Evolutionary conservation across 2,329 filamentous ascomycete genomes (phyloP).

Genomic region (Talaromyces sp.): DNA sequence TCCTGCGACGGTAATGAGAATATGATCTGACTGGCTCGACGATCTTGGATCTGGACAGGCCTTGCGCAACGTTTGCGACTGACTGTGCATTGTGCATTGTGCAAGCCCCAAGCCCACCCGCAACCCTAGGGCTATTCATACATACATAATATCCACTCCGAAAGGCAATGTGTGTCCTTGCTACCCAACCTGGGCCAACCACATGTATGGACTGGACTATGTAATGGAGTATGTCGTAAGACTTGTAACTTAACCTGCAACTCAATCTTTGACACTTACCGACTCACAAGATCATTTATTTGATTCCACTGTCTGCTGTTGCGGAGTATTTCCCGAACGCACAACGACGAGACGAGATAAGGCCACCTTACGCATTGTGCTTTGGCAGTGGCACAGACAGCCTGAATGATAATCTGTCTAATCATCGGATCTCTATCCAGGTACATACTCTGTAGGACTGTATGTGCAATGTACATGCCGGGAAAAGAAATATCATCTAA

Average conservation of each 20-base stretch:
- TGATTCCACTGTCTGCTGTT: background rate
- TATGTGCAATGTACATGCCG: background rate
- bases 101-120: background rate
- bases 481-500: background rate
- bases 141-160: background rate
- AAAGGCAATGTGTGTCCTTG: background rate
- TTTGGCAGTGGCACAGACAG: constrained; percentile 5
- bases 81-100: constrained; percentile 1
- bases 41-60: constrained; percentile 1
- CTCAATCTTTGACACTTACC: background rate
- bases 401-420: background rate
- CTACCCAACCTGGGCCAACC: background rate
- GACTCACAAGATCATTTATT: background rate
- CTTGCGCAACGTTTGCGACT: constrained; percentile 1
- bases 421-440: background rate
- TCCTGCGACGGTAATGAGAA: background rate
- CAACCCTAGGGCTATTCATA: background rate
- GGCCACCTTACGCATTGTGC: background rate
- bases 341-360: background rate
- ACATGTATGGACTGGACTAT: background rate
- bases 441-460: too few relatives aligned
- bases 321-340: background rate
- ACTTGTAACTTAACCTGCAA: background rate
- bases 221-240: background rate
- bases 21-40: constrained; percentile 8